These are phyloP conservation scores for Colletotrichum truncatum DNA, from an alignment of 2,329 filamentous ascomycete genomes.

Conservation along the genomic window DNA sequence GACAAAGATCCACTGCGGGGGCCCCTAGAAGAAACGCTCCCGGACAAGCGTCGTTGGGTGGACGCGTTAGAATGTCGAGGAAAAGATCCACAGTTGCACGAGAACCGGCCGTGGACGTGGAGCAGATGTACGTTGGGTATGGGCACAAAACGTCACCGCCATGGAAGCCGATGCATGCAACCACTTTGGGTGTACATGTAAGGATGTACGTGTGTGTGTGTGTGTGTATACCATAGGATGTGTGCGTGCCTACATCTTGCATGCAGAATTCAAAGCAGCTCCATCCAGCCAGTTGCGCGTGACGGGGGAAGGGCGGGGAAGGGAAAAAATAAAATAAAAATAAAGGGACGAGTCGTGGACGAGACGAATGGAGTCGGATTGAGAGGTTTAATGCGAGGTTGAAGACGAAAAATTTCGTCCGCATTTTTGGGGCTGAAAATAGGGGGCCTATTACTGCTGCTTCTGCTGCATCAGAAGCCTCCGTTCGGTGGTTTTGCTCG, in stretches of 20 bases:
- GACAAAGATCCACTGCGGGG: slow-evolving; percentile 23
- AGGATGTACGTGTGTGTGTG: too few species aligned
- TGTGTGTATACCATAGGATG: too few species aligned
- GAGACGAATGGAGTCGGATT: not conserved
- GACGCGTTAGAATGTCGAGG: slow-evolving; percentile 15
- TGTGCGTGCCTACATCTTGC: slow-evolving; percentile 13
- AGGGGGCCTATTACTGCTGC: too few species aligned
- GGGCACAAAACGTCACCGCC: slow-evolving; percentile 3
- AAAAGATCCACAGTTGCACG: slow-evolving; percentile 17
- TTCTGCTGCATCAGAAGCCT: slow-evolving; percentile 8
- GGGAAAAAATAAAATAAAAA: not conserved
- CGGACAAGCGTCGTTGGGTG: slow-evolving; percentile 11
- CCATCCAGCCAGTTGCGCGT: not conserved
- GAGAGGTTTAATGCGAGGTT: slow-evolving; percentile 11
- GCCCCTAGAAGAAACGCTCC: slow-evolving; percentile 7
- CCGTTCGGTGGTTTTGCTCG: not conserved
- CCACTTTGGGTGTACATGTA: slow-evolving; percentile 19
- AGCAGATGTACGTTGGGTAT: not conserved
- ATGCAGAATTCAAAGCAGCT: slow-evolving; percentile 5
- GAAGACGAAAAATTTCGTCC: not conserved
- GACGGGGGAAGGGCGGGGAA: too few species aligned
- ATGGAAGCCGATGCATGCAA: slow-evolving; percentile 17
- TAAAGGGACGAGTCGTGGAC: not conserved
- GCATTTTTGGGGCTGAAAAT: not conserved
- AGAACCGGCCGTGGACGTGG: not conserved